These are phyloP conservation scores for Sonneratia caseolaris DNA, from an alignment of 345 rosid species.

Conservation along the genomic window DNA sequence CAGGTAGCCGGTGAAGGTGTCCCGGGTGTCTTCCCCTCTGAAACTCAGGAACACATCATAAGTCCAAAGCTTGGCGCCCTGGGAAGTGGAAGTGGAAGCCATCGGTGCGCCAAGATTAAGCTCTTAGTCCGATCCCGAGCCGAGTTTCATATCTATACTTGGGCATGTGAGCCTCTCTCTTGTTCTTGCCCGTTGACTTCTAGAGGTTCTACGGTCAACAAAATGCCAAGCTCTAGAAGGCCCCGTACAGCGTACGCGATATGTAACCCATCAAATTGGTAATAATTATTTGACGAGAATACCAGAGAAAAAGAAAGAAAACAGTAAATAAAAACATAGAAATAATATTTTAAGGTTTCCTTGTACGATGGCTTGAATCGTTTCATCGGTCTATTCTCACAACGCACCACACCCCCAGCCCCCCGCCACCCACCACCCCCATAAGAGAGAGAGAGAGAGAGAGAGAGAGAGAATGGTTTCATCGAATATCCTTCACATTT, in stretches of 20 bases:
- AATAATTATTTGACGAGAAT: not conserved
- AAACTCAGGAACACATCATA: constrained; percentile 8
- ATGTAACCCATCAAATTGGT: not conserved
- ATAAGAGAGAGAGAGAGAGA: no score
- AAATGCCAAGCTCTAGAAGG: not conserved
- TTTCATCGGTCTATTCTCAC: no score
- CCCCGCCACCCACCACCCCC: no score
- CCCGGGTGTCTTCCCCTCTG: constrained; percentile 10
- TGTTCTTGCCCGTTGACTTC: not conserved
- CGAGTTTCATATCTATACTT: not conserved
- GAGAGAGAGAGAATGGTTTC: no score
- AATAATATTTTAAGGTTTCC: no score
- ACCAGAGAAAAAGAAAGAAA: not conserved
- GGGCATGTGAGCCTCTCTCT: not conserved
- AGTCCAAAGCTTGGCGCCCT: not conserved
- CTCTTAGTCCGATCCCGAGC: not conserved
- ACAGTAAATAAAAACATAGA: not conserved
- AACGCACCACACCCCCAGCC: no score
- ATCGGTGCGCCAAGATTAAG: not conserved
- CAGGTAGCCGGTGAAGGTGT: constrained; percentile 5
- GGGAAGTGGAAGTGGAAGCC: not conserved
- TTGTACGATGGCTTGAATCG: no score
- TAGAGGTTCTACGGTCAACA: not conserved
- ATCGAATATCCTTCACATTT: no score
- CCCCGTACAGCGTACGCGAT: not conserved